These are phyloP conservation scores for Taxillus chinensis DNA, from an alignment of 164 flowering plant species.

Conservation along the genomic window DNA sequence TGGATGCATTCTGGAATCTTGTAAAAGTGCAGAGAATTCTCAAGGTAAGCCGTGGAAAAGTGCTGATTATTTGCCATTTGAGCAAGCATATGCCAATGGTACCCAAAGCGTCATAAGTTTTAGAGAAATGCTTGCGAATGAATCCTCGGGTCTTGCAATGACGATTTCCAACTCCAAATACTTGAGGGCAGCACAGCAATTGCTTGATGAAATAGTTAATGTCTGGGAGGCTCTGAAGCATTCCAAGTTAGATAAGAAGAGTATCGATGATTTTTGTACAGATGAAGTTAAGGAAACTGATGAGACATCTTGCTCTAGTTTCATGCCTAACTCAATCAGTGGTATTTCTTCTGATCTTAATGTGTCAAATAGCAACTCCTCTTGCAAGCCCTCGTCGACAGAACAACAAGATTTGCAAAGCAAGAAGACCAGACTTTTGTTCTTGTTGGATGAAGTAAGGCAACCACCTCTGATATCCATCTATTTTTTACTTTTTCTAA, in stretches of 20 bases:
- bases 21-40: constrained; percentile 23
- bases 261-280: constrained; percentile 12
- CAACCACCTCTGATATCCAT: background rate
- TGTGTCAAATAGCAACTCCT: constrained; percentile 26
- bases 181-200: constrained; percentile 61
- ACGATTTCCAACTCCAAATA: constrained; percentile 46
- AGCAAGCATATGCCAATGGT: constrained; percentile 22
- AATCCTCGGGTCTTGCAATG: constrained; percentile 18
- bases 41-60: constrained; percentile 20
- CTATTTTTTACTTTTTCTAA: background rate
- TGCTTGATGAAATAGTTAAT: constrained; percentile 81
- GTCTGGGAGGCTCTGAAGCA: constrained; percentile 50
- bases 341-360: constrained; percentile 24
- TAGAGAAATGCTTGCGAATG: constrained; percentile 24
- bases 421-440: constrained; percentile 59
- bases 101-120: constrained; percentile 14
- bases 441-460: constrained; percentile 82
- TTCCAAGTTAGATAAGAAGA: constrained; percentile 26
- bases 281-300: constrained; percentile 31
- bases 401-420: constrained; percentile 65
- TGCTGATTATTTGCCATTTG: constrained; percentile 22
- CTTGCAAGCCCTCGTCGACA: constrained; percentile 44
- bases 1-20: constrained; percentile 23
- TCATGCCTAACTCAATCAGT: constrained; percentile 11
- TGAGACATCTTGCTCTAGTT: constrained; percentile 13